Base-by-base conservation (phyloP, 2,329 filamentous ascomycete species). In the Atkinsonella texensis region DNA sequence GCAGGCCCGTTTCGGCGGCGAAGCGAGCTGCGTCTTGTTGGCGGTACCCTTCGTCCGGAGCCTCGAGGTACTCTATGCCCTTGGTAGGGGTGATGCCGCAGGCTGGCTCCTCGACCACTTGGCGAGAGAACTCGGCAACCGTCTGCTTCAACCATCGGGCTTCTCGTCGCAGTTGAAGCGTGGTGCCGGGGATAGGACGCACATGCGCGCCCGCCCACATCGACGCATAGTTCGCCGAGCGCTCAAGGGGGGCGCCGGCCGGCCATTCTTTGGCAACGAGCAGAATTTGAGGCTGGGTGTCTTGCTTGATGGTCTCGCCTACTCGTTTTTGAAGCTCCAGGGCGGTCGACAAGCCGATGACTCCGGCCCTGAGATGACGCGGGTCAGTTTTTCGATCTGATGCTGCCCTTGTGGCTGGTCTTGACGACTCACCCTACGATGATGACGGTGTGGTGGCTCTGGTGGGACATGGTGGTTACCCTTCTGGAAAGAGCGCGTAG, bases 161-260 rank as follows among this genome's bases (percentile, higher is more conserved):
- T 51, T 68, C 65, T 18, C 60, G 61, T 5, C 48, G 56, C 1
- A 67, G 52, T 45, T 68, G 66, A 1, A 64, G 56, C 6, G 64
- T 65, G 7, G 60, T 60, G 1, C 60, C 64, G 1, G 72, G 72
- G 35, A 78, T 72, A 58, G 71, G 75, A 41, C 76, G 70, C 56
- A 78, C 76, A 58, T 80, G 75, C 2, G 77, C 76, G 11, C 77
- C 77, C 38, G 71, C 77, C 76, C 76, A 80, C 49, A 76, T 75
- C 32, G 77, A 80, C 13, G 77, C 74, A 59, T 73, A 80, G 65
- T 80, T 60, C 20, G 58, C 55, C 0, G 65, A 68, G 50, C 65
- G 64, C 1, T 46, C 11, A 1, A 55, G 50, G 0, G 65, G 62
- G 0, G 61, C 60, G 0, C 65, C 64, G 0, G 65, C 60, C 8